phyloP scores from a whole-genome alignment of 176 grass and related monocot species.

The Triticum timopheevii region DNA sequence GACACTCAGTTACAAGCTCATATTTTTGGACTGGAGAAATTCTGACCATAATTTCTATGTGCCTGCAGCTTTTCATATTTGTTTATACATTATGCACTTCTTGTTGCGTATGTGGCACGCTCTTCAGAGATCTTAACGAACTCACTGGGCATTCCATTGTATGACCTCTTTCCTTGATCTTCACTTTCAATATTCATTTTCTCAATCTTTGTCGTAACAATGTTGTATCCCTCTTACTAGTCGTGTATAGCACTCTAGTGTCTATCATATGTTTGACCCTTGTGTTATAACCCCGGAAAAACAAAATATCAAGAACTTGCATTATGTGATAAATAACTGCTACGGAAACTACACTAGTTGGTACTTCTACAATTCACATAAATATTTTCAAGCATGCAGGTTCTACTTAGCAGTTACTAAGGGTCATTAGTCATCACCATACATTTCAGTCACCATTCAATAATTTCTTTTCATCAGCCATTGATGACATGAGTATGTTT shows the following conservation, averaged over 20 bases:
- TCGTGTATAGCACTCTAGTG: not conserved
- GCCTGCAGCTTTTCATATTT: conserved; percentile 73
- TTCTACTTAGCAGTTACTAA: not conserved
- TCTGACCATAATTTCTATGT: conserved; percentile 34
- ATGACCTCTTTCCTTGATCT: conserved; percentile 35
- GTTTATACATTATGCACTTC: conserved; percentile 98
- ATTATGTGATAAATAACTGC: not conserved
- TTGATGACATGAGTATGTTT: conserved; percentile 28
- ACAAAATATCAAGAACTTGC: not conserved
- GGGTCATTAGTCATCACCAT: not conserved
- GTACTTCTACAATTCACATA: not conserved
- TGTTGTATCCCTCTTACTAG: not conserved
- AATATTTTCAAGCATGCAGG: not conserved
- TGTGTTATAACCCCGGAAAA: not conserved
- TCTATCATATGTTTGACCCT: not conserved
- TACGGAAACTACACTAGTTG: not conserved
- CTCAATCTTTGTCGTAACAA: not conserved
- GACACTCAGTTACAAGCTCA: not conserved
- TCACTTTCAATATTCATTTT: conserved; percentile 17
- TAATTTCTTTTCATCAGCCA: not conserved
- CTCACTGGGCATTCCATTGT: conserved; percentile 73
- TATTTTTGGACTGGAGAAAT: conserved; percentile 5
- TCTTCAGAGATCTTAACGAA: conserved; percentile 97
- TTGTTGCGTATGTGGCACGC: conserved; percentile 89
- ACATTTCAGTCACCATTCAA: not conserved